Conservation (phyloP, 441 rosid species). For the Francoa sonchifolia region DNA sequence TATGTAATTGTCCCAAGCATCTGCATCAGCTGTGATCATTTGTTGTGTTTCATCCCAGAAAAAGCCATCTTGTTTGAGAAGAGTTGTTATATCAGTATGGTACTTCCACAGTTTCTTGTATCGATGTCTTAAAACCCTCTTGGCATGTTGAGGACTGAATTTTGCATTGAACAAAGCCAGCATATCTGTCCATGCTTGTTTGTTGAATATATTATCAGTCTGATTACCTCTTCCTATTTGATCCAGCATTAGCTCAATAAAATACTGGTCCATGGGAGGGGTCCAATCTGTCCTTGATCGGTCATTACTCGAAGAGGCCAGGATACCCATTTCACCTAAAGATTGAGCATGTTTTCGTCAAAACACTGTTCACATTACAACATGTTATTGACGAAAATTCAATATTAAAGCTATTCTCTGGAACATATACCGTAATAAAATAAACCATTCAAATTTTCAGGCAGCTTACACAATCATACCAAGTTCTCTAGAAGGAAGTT, state of each 20-base stretch:
- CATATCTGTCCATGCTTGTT: conserved; percentile 81
- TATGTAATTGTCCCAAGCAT: conserved; percentile 59
- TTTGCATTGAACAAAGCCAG: conserved; percentile 52
- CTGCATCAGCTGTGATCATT: conserved; percentile 46
- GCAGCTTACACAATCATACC: too few relatives aligned
- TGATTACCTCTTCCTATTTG: conserved; percentile 63
- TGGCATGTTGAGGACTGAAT: conserved; percentile 55
- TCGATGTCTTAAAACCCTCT: conserved; percentile 70
- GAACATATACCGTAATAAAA: too few relatives aligned
- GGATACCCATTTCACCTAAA: conserved; percentile 35
- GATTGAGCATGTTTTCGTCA: background rate
- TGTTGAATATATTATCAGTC: conserved; percentile 38
- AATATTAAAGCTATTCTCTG: too few relatives aligned
- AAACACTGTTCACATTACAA: too few relatives aligned
- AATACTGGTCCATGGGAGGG: conserved; percentile 59
- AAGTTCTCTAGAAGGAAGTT: too few relatives aligned
- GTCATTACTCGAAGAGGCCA: conserved; percentile 26
- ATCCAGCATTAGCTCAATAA: conserved; percentile 67
- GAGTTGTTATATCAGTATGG: conserved; percentile 35
- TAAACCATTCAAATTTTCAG: too few relatives aligned
- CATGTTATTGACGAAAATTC: too few relatives aligned
- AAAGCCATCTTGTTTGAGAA: conserved; percentile 51
- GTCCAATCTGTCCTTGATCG: conserved; percentile 66
- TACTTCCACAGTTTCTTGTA: conserved; percentile 59
- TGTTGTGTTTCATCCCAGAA: conserved; percentile 55